Conservation (phyloP, 257 asterid species). For the Oldenlandia corymbosa region DNA sequence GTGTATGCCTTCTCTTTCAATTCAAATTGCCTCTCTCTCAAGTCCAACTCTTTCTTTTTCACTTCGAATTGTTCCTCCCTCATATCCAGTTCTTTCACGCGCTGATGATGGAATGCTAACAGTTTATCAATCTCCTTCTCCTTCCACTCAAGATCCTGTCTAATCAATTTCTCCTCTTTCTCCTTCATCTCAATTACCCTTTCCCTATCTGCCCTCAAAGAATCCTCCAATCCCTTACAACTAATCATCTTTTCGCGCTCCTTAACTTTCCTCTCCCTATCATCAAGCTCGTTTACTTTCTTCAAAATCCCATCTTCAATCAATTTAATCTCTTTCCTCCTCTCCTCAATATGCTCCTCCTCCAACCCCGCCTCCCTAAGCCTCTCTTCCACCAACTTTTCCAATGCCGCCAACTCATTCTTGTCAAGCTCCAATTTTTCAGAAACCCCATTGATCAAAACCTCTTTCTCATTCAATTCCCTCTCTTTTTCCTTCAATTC, state of each 20-base stretch:
- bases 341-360: slow-evolving; percentile 11
- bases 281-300: slow-evolving; percentile 1
- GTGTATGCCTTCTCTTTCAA: slow-evolving; percentile 2
- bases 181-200: slow-evolving; percentile 6
- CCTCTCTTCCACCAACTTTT: slow-evolving; percentile 2
- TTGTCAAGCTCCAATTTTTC: slow-evolving; percentile 16
- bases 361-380: slow-evolving; percentile 14
- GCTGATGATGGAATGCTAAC: background rate
- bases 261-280: slow-evolving; percentile 8
- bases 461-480: slow-evolving; percentile 13
- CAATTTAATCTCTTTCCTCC: background rate
- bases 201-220: slow-evolving; percentile 8
- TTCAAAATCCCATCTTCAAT: background rate
- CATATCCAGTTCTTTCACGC: background rate
- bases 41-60: slow-evolving; percentile 13
- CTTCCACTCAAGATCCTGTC: slow-evolving; percentile 8
- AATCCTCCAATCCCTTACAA: background rate
- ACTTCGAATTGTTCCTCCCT: slow-evolving; percentile 29
- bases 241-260: background rate
- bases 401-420: slow-evolving; percentile 9
- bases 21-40: background rate
- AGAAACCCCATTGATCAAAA: slow-evolving; percentile 8
- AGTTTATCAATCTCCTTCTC: background rate
- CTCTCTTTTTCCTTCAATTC: background rate
- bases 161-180: background rate